Evolutionary conservation across 1,284 basidiomycete species (phyloP).

Genomic region (Pseudozyma thailandica): DNA sequence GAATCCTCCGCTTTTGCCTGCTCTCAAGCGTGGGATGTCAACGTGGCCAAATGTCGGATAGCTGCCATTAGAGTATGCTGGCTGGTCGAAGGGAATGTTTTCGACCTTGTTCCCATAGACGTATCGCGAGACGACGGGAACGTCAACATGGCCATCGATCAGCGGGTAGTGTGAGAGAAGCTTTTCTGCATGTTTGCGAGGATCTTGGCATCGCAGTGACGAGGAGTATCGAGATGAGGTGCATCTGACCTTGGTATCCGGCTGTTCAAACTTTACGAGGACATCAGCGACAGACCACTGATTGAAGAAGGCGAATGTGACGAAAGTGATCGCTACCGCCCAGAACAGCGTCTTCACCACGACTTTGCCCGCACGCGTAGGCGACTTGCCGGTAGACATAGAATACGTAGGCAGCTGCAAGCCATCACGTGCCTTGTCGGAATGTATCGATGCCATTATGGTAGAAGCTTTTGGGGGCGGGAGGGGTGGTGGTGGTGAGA

Average conservation of each 20-base stretch:
- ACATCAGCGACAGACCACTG: not conserved
- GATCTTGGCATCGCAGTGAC: slow-evolving; percentile 18
- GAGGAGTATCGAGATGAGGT: not conserved
- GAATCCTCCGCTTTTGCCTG: slow-evolving; percentile 45
- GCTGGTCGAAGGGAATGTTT: slow-evolving; percentile 38
- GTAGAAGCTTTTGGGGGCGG: not conserved
- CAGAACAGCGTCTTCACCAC: not conserved
- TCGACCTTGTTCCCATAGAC: slow-evolving; percentile 41
- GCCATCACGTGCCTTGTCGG: slow-evolving; percentile 8
- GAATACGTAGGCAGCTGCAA: slow-evolving; percentile 4
- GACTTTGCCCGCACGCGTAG: not conserved
- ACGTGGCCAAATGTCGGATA: slow-evolving; percentile 33
- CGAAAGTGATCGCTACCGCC: not conserved
- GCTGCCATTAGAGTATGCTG: slow-evolving; percentile 22
- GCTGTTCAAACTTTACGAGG: not conserved
- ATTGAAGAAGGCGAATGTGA: slow-evolving; percentile 4
- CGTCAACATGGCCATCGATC: slow-evolving; percentile 52
- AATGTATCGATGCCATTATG: slow-evolving; percentile 1
- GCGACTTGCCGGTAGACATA: not conserved
- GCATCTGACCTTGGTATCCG: slow-evolving; percentile 12
- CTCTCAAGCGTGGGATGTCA: slow-evolving; percentile 46
- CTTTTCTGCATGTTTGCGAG: slow-evolving; percentile 18
- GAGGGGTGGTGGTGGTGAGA: not conserved
- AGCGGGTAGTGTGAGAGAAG: slow-evolving; percentile 35
- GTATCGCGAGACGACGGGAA: slow-evolving; percentile 40